Percentiles rank a stretch among this genome's conserved stretches.
Evolutionary conservation across 2,329 filamentous ascomycete genomes (phyloP).

Genomic region (Teratosphaeria nubilosa): DNA sequence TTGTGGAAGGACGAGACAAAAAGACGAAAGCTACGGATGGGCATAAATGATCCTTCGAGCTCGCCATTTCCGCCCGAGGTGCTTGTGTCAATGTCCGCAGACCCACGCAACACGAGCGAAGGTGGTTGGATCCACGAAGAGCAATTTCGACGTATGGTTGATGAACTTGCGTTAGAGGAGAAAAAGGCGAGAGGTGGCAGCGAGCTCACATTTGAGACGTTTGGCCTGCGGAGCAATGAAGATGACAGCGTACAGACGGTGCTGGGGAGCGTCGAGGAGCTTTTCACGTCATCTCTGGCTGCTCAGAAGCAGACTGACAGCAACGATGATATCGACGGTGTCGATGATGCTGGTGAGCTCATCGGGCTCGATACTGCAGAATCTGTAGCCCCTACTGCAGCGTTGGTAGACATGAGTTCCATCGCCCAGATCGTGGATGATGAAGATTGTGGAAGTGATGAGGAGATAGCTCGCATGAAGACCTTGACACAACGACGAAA

Average conservation of each 20-base stretch:
- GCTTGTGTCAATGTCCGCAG: constrained; percentile 80
- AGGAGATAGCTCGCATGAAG: constrained; percentile 28
- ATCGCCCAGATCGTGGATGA: constrained; percentile 41
- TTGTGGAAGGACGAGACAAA: constrained; percentile 85
- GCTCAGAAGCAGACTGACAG: background rate
- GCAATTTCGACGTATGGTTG: constrained; percentile 61
- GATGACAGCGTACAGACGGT: constrained; percentile 57
- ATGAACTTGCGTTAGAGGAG: constrained; percentile 56
- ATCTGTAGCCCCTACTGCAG: constrained; percentile 14
- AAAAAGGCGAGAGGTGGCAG: constrained; percentile 35
- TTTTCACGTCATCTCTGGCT: constrained; percentile 51
- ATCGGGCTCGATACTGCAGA: constrained; percentile 4
- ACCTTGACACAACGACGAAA: constrained; percentile 22
- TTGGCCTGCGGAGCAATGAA: constrained; percentile 49
- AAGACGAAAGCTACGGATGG: constrained; percentile 63
- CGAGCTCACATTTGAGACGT: constrained; percentile 53
- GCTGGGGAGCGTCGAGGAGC: constrained; percentile 74
- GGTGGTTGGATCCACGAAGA: constrained; percentile 90
- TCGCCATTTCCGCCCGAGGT: constrained; percentile 74
- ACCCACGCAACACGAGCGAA: constrained; percentile 59
- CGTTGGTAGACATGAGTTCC: constrained; percentile 56
- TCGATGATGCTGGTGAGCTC: constrained; percentile 3
- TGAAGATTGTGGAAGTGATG: constrained; percentile 33
- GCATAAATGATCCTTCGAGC: constrained; percentile 48
- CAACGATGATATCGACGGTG: constrained; percentile 1